These are phyloP conservation scores for Chlorella vulgaris DNA, from an alignment of 139 green algal species.

Conservation along the genomic window DNA sequence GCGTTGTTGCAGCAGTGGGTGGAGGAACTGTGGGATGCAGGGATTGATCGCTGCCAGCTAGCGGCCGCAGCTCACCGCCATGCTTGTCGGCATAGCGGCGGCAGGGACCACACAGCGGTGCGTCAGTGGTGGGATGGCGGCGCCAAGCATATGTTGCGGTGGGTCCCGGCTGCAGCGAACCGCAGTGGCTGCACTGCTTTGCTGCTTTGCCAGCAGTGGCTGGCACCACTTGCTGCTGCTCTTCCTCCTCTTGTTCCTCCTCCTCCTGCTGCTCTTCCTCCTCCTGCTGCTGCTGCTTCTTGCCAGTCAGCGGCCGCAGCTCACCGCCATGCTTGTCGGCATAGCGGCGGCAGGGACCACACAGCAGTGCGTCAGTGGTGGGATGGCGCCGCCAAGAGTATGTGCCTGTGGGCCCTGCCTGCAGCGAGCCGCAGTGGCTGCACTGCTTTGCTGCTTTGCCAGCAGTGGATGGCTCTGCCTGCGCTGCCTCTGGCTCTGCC, in stretches of 20 bases:
- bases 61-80: too few relatives aligned
- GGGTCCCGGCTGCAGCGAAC: background rate
- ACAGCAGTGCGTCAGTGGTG: background rate
- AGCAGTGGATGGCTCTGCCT: background rate
- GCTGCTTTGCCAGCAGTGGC: background rate
- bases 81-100: too few relatives aligned
- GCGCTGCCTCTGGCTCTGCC: background rate
- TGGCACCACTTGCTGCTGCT: background rate
- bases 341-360: background rate
- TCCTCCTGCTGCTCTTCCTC: background rate
- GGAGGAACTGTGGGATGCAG: background rate
- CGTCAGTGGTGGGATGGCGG: background rate
- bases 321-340: background rate
- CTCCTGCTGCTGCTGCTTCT: background rate
- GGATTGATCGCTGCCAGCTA: background rate
- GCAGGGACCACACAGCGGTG: background rate
- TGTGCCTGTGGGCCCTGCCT: background rate
- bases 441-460: background rate
- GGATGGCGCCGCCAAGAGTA: background rate
- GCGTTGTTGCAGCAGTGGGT: background rate
- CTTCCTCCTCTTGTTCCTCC: background rate
- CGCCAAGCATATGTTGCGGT: background rate
- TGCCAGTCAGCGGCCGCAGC: background rate
- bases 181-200: background rate
- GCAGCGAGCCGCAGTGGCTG: constrained; percentile 1